phyloP scores from a whole-genome alignment of 345 rosid genomes.

The Ailanthus altissimus region DNA sequence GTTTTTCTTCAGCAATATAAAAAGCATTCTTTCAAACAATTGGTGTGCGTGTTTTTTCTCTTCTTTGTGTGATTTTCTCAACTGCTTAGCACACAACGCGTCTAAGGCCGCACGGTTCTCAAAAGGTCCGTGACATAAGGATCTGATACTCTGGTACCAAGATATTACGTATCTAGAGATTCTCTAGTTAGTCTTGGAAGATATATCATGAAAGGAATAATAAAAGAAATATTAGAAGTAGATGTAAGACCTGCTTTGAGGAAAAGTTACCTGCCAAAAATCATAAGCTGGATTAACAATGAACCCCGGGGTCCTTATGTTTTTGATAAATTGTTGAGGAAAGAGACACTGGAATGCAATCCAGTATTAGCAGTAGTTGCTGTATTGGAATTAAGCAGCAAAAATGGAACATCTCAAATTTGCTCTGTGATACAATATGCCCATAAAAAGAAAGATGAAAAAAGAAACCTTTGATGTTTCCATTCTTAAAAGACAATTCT shows the following conservation, averaged over 20 bases:
- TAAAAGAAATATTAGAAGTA: constrained; percentile 10
- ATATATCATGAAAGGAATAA: constrained; percentile 15
- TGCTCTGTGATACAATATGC: constrained; percentile 1
- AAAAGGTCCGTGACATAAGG: too few relatives aligned
- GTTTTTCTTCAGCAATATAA: too few relatives aligned
- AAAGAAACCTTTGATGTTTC: constrained; percentile 45
- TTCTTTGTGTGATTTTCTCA: too few relatives aligned
- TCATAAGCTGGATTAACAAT: constrained; percentile 86
- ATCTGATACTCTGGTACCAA: constrained; percentile 68
- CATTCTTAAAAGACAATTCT: constrained; percentile 44
- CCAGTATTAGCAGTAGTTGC: constrained; percentile 1
- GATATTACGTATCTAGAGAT: constrained; percentile 62
- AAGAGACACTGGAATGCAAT: constrained; percentile 60
- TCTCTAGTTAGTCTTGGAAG: constrained; percentile 28
- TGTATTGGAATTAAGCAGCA: constrained; percentile 8
- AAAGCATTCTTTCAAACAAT: too few relatives aligned
- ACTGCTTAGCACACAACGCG: too few relatives aligned
- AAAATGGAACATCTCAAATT: constrained; percentile 11
- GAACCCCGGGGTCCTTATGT: constrained; percentile 67
- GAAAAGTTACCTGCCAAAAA: constrained; percentile 80
- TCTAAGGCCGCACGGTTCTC: too few relatives aligned
- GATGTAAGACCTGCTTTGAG: constrained; percentile 11
- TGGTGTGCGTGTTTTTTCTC: too few relatives aligned
- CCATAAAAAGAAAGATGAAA: background rate
- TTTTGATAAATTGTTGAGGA: constrained; percentile 62